These are phyloP conservation scores for Saturnispora galanensis DNA, from an alignment of 805 yeast species.

Conservation along the genomic window DNA sequence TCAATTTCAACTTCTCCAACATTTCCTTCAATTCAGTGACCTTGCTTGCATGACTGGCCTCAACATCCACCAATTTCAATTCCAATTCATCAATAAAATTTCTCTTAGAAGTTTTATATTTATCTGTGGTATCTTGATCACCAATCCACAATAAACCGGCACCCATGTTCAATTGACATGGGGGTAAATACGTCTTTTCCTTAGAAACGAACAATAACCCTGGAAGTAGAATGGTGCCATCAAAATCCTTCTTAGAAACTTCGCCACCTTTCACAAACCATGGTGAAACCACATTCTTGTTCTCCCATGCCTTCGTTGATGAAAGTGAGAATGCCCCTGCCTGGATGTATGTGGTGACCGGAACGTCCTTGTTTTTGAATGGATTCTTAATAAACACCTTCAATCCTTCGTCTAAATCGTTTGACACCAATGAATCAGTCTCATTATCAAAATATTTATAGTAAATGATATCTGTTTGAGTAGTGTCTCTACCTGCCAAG, in stretches of 20 bases:
- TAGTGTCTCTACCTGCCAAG: slow-evolving; percentile 73
- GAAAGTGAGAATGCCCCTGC: slow-evolving; percentile 83
- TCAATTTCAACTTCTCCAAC: slow-evolving; percentile 20
- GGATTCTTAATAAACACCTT: slow-evolving; percentile 80
- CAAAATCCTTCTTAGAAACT: slow-evolving; percentile 59
- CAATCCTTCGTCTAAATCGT: slow-evolving; percentile 65
- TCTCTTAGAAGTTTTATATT: slow-evolving; percentile 22
- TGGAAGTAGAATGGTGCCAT: slow-evolving; percentile 45
- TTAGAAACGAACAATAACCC: slow-evolving; percentile 50
- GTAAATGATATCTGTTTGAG: slow-evolving; percentile 73
- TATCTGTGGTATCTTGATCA: slow-evolving; percentile 38
- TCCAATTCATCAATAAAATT: slow-evolving; percentile 24
- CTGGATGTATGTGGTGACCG: slow-evolving; percentile 81
- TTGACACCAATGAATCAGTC: slow-evolving; percentile 61
- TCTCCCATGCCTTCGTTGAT: slow-evolving; percentile 83
- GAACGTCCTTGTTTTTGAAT: slow-evolving; percentile 54
- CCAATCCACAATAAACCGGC: slow-evolving; percentile 73
- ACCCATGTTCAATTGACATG: slow-evolving; percentile 86
- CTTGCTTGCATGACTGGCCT: slow-evolving; percentile 19
- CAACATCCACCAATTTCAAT: slow-evolving; percentile 21
- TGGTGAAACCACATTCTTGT: slow-evolving; percentile 70
- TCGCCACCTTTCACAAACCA: slow-evolving; percentile 73
- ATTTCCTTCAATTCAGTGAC: slow-evolving; percentile 23
- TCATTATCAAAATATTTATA: slow-evolving; percentile 61
- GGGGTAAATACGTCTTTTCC: slow-evolving; percentile 53